Base-by-base conservation (phyloP, 179 eudicot species). In the Silene noctiflora region DNA sequence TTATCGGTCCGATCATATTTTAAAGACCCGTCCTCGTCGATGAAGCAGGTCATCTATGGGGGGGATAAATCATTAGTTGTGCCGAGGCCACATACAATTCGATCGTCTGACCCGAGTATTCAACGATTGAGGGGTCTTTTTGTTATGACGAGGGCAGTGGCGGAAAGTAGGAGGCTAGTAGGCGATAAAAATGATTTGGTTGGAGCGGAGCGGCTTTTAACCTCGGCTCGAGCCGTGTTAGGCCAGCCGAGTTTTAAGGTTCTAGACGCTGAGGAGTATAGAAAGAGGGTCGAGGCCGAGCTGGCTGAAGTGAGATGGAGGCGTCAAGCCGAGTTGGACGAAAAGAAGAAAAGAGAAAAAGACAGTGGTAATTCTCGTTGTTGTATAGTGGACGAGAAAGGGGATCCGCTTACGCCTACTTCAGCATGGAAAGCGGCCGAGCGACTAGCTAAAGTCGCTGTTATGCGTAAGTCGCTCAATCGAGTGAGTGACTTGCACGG, bases 361-460 rank as follows among this genome's bases (percentile, higher is more conserved):
- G 79, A 72, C 1, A 77, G 70, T 59, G 46, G 58, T 25, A 69
- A 80, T 51, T 60, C 78, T 11, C 7, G 74, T 31, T 77, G 78
- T 71, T 59, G 81, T 56, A 53, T 69, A 24, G 80, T 75, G 56
- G 90, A 88, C 46, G 96, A 89, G 21, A 90, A 94, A 24, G 91
- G 86, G 0, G 94, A 94, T 85, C 89, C 89, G 79, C 73, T 92
- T 3, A 91, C 94, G 69, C 96, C 97, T 35, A 91, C 89, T 0
- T 92, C 97, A 81, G 94, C 94, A 71, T 92, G 96, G 97, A 86
- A 86, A 78, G 96, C 96, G 21, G 96, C 96, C 24, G 96, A 91
- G 81, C 84, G 90, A 68, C 87, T 92, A 60, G 97, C 97, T 73
- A 92, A 90, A 60, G 87, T 92, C 7, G 97, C 97, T 0, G 85